Conservation (phyloP, 2,329 filamentous ascomycete genomes). For the Blastomyces gilchristii region DNA sequence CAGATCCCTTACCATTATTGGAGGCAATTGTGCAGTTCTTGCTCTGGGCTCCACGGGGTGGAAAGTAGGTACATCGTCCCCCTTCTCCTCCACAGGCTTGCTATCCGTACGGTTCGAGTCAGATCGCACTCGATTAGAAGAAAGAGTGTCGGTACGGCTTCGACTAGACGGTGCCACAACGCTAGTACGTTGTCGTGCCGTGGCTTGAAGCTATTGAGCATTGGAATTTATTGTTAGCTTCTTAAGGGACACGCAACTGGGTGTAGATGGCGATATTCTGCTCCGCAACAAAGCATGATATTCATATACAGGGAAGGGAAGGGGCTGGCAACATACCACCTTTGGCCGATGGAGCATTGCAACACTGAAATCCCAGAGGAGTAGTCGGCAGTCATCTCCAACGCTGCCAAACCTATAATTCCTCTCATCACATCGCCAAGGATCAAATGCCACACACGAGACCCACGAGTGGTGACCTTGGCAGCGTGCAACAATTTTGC, state of each 20-base stretch:
- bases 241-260: conserved; percentile 1
- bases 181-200: conserved; percentile 31
- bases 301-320: background rate
- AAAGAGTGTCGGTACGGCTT: conserved; percentile 53
- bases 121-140: conserved; percentile 53
- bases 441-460: conserved; percentile 84
- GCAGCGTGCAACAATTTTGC: conserved; percentile 76
- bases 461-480: conserved; percentile 96
- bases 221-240: background rate
- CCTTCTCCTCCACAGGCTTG: conserved; percentile 35
- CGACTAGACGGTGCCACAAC: conserved; percentile 39
- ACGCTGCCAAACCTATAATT: conserved; percentile 96
- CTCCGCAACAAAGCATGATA: background rate
- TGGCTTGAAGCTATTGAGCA: conserved; percentile 25
- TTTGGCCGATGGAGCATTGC: conserved; percentile 92
- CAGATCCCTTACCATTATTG: conserved; percentile 61
- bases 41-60: conserved; percentile 80
- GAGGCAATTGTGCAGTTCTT: conserved; percentile 74
- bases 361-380: conserved; percentile 95
- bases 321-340: conserved; percentile 47
- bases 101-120: conserved; percentile 54
- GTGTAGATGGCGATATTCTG: background rate
- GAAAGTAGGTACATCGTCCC: conserved; percentile 52
- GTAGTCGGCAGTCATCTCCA: conserved; percentile 79
- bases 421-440: conserved; percentile 89